These are phyloP conservation scores for Tetrastigma voinierianum DNA, from an alignment of 164 flowering plant genomes.

Conservation along the genomic window DNA sequence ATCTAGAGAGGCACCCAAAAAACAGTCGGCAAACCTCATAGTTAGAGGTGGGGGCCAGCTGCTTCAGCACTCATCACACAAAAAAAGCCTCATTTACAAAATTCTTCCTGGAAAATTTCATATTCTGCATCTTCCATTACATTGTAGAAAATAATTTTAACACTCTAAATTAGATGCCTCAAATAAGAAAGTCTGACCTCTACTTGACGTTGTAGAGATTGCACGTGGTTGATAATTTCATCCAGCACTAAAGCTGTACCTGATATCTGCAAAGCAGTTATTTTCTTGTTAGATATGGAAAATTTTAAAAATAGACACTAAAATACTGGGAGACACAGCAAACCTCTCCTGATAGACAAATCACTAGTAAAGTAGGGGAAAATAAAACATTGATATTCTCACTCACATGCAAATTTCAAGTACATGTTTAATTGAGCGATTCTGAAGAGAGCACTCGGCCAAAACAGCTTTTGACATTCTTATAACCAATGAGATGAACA, in stretches of 20 bases:
- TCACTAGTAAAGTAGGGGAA: too few relatives aligned
- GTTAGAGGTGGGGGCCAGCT: too few relatives aligned
- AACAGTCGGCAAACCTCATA: not conserved
- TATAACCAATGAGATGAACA: too few relatives aligned
- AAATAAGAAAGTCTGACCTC: constrained; percentile 52
- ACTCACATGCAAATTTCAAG: not conserved
- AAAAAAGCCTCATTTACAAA: too few relatives aligned
- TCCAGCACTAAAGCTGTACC: constrained; percentile 91
- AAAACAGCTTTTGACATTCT: not conserved
- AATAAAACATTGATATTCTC: too few relatives aligned
- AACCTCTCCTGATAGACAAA: too few relatives aligned
- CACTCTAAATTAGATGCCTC: constrained; percentile 3
- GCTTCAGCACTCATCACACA: too few relatives aligned
- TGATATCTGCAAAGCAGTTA: constrained; percentile 57
- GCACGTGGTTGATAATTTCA: constrained; percentile 94
- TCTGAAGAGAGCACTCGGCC: not conserved
- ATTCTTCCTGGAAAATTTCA: too few relatives aligned
- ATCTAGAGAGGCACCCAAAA: not conserved
- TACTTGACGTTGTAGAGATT: constrained; percentile 83
- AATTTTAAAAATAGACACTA: not conserved
- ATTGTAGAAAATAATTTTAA: not conserved
- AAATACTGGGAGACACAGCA: too few relatives aligned
- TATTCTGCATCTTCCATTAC: not conserved
- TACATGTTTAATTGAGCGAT: not conserved
- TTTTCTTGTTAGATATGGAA: not conserved